Base-by-base conservation (phyloP, 805 yeast genomes). In the Myxozyma udenii region DNA sequence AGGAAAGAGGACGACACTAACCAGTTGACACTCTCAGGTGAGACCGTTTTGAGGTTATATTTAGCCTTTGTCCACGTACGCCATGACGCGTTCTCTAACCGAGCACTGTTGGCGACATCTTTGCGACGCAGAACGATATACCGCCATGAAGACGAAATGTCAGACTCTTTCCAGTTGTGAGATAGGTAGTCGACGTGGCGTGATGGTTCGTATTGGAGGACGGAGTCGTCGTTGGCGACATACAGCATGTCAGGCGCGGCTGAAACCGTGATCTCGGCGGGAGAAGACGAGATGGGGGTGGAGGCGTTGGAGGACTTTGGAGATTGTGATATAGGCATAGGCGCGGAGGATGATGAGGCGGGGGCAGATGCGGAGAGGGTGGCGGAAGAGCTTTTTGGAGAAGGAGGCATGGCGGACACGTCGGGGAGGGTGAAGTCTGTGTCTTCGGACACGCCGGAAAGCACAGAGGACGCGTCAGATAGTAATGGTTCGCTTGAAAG, bases 11-110 rank as follows among this genome's bases (percentile, higher is more conserved):
- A 28, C 39, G 11, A 7, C 24, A 37, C 54, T 41, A 6, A 54
- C 99, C 99, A 93, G 68, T 93, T 91, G 42, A 93, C 86, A 33
- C 80, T 78, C 63, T 88, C 95, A 0, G 99, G 98, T 18, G 90
- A 81, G 4, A 91, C 87, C 0, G 98, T 93, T 25, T 72, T 66
- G 41, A 83, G 69, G 24, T 80, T 74, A 58, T 78, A 77, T 60
- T 84, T 78, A 46, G 86, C 76, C 69, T 90, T 89, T 12, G 91
- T 85, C 97, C 97, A 91, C 18, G 95, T 88, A 65, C 98, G 78
- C 97, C 97, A 91, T 44, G 87, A 77, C 14, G 96, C 91, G 63
- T 86, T 86, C 64, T 86, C 90, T 41, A 86, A 71, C 43, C 95
- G 72, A 6, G 86, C 95, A 60, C 81, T 80, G 72, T 81, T 82